phyloP scores from a whole-genome alignment of 2,329 filamentous ascomycete genomes.

The Hypomyces perniciosus region DNA sequence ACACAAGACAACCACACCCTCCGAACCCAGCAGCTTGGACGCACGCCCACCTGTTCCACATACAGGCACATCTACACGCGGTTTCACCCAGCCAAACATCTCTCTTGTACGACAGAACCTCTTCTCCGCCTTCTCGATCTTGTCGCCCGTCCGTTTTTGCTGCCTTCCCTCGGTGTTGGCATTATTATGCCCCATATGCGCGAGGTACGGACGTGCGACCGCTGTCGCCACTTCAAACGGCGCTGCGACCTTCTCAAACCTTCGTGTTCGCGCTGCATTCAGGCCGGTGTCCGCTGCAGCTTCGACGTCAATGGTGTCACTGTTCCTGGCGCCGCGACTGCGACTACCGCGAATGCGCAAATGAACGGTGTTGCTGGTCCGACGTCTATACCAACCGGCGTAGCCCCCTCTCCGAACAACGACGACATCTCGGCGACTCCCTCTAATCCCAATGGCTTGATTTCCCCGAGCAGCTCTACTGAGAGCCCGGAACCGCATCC shows the following conservation, averaged over 20 bases:
- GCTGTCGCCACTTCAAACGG: slow-evolving; percentile 32
- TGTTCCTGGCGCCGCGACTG: slow-evolving; percentile 12
- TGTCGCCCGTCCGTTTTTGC: neutral
- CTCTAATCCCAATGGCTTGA: slow-evolving; percentile 19
- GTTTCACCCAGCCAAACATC: neutral
- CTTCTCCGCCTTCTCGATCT: neutral
- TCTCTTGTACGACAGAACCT: neutral
- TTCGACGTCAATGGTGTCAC: slow-evolving; percentile 21
- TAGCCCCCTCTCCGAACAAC: slow-evolving; percentile 4
- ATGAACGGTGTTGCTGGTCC: neutral
- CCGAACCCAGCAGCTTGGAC: neutral
- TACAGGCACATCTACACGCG: neutral
- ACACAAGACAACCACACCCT: neutral
- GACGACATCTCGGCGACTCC: neutral
- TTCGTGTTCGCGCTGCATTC: slow-evolving; percentile 28
- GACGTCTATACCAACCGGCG: neutral
- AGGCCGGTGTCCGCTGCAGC: slow-evolving; percentile 29
- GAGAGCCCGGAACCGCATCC: slow-evolving; percentile 23
- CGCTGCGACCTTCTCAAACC: slow-evolving; percentile 31
- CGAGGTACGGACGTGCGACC: slow-evolving; percentile 32
- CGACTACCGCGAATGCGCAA: slow-evolving; percentile 2
- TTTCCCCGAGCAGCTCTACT: slow-evolving; percentile 24
- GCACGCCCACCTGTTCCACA: neutral
- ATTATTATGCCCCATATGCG: slow-evolving; percentile 19
- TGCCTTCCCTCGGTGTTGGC: neutral